Percentiles rank a stretch among this genome's conserved stretches.
Conservation (phyloP, 2,329 filamentous ascomycete species). For the Akanthomyces lecanii region DNA sequence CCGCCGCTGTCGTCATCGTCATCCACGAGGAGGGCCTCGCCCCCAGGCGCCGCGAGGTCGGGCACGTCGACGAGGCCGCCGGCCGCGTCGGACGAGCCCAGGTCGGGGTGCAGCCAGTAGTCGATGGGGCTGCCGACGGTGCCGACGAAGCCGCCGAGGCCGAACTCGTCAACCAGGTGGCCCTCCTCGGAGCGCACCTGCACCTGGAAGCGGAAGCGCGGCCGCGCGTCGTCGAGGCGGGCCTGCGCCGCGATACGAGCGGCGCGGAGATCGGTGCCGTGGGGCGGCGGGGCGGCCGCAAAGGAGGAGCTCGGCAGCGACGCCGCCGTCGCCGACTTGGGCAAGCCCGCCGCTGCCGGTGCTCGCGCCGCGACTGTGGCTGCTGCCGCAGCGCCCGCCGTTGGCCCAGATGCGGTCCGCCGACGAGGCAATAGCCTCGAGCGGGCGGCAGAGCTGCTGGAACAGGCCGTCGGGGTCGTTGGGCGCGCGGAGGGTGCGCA, state of each 20-base stretch:
- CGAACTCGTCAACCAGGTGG: conserved; percentile 46
- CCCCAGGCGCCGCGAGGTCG: conserved; percentile 46
- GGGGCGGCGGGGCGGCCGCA: conserved; percentile 19
- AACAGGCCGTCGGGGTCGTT: conserved; percentile 66
- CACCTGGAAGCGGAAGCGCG: conserved; percentile 52
- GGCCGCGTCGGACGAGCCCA: conserved; percentile 51
- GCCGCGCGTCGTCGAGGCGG: conserved; percentile 56
- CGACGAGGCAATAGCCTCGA: conserved; percentile 49
- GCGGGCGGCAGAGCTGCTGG: conserved; percentile 64
- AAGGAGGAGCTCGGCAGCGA: conserved; percentile 25
- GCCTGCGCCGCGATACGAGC: conserved; percentile 62
- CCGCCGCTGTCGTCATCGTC: conserved; percentile 15
- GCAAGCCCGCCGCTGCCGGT: conserved; percentile 22
- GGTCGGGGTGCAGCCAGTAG: conserved; percentile 58
- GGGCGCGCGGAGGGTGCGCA: conserved; percentile 58
- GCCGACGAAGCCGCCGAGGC: conserved; percentile 60
- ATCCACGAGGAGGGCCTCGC: conserved; percentile 37
- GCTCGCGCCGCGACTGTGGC: conserved; percentile 25
- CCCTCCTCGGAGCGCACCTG: conserved; percentile 54
- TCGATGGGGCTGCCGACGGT: conserved; percentile 52
- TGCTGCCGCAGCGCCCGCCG: conserved; percentile 13
- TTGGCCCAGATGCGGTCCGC: conserved; percentile 40
- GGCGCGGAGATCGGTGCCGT: conserved; percentile 43
- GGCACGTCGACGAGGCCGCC: conserved; percentile 51
- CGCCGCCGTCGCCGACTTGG: conserved; percentile 35